Percentiles rank a stretch among this genome's conserved stretches.
Evolutionary conservation across 306 rosid species (phyloP).

Genomic region (Glycyrrhiza uralensis): DNA sequence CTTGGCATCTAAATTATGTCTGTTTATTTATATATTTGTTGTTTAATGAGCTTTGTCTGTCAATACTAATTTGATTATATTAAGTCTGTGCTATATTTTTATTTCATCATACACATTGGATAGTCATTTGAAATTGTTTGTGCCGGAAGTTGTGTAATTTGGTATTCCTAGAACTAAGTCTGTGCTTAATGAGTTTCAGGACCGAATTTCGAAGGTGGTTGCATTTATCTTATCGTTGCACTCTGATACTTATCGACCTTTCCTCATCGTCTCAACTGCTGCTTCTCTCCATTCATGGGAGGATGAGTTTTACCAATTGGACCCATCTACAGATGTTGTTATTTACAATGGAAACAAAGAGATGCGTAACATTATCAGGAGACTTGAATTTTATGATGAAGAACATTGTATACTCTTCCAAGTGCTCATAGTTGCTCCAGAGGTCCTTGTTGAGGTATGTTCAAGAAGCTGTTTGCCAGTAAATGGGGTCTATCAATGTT

Average conservation of each 20-base stretch:
- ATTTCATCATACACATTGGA: not conserved
- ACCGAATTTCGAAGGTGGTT: slow-evolving; percentile 44
- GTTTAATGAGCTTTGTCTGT: not conserved
- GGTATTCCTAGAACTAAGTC: not conserved
- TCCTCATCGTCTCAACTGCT: slow-evolving; percentile 59
- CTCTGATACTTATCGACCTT: slow-evolving; percentile 42
- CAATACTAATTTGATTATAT: not conserved
- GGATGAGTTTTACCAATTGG: slow-evolving; percentile 40
- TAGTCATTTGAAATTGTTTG: slow-evolving; percentile 4
- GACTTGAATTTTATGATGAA: slow-evolving; percentile 48
- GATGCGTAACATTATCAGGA: slow-evolving; percentile 41
- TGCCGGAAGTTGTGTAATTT: not conserved
- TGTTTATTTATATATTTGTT: not conserved
- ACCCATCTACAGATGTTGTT: slow-evolving; percentile 48
- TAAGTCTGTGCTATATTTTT: not conserved
- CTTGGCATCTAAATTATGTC: not conserved
- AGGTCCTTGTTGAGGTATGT: slow-evolving; percentile 50
- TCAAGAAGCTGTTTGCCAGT: slow-evolving; percentile 5
- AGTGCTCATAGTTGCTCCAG: slow-evolving; percentile 52
- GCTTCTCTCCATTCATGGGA: slow-evolving; percentile 54
- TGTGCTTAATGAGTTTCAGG: slow-evolving; percentile 40
- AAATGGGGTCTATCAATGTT: not conserved
- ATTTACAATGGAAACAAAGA: slow-evolving; percentile 57
- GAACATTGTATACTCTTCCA: slow-evolving; percentile 39
- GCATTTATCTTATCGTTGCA: slow-evolving; percentile 51